Evolutionary conservation across 2,329 filamentous ascomycete genomes (phyloP), one percentile per base, ranked within the genome.

Genomic region (Phialemoniopsis sp.): DNA sequence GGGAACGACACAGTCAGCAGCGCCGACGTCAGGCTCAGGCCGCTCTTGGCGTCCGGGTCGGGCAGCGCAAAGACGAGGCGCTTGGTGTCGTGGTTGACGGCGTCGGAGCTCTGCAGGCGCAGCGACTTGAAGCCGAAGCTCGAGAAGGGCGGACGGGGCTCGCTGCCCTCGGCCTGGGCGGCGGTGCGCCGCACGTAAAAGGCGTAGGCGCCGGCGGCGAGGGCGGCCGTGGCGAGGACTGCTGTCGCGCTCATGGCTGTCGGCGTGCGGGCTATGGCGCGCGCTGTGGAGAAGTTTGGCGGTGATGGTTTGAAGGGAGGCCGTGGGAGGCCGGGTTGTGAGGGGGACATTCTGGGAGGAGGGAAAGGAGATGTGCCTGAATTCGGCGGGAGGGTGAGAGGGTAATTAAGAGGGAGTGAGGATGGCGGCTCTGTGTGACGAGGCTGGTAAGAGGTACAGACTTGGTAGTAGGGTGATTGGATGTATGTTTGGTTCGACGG

Each of bases 1-100:
- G 82, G 80, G 46, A 75, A 76, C 3, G 80, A 73, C 30, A 78
- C 55, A 2, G 80, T 81, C 29, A 87, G 64, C 3, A 87, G 61
- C 3, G 82, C 71, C 12, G 70, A 77, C 1, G 72, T 72, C 12
- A 78, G 51, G 1, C 57, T 44, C 10, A 82, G 55, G 2, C 78
- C 78, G 39, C 66, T 75, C 9, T 66, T 49, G 1, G 65, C 61
- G 29, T 66, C 59, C 3, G 63, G 50, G 13, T 70, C 63, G 0
- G 76, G 73, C 7, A 81, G 59, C 42, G 70, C 69, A 45, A 82
- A 82, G 4, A 74, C 64, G 39, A 82, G 54, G 13, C 63, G 64
- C 57, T 78, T 80, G 10, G 75, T 78, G 51, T 82, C 74, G 55
- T 78, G 75, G 49, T 74, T 81, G 43, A 81, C 67, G 28, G 57